phyloP scores from a whole-genome alignment of 371 early-diverging fungal genomes.

The Zopfochytrium polystomum region DNA sequence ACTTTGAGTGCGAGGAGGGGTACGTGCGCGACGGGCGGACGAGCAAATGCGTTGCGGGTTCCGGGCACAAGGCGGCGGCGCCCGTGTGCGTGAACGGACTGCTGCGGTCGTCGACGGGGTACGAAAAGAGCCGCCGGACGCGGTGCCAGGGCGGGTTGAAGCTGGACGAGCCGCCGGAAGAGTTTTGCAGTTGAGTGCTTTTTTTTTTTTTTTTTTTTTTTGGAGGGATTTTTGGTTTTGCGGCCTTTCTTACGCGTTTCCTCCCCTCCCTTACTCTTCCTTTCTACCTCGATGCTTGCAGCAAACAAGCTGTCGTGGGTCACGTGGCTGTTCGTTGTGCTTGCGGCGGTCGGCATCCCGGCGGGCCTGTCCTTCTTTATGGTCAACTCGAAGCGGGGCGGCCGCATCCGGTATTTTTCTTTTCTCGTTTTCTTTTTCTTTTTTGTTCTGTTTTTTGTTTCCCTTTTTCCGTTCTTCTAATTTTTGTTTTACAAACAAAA shows the following conservation, averaged over 20 bases:
- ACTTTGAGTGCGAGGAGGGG: slow-evolving; percentile 50
- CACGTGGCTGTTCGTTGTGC: slow-evolving; percentile 27
- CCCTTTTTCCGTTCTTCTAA: no score
- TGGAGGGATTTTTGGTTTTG: not conserved
- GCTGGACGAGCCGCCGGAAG: slow-evolving; percentile 20
- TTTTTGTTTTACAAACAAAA: no score
- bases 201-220: slow-evolving; percentile 2
- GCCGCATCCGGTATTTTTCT: slow-evolving; percentile 19
- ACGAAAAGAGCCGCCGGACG: slow-evolving; percentile 21
- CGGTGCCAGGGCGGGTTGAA: slow-evolving; percentile 34
- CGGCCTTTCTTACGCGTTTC: not conserved
- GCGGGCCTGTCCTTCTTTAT: slow-evolving; percentile 18
- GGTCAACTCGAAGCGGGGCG: slow-evolving; percentile 21
- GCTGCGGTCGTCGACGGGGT: slow-evolving; percentile 27
- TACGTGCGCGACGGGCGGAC: slow-evolving; percentile 22
- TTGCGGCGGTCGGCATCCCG: slow-evolving; percentile 27
- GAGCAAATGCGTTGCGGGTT: slow-evolving; percentile 25
- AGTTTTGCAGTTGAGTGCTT: slow-evolving; percentile 19
- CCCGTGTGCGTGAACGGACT: slow-evolving; percentile 27
- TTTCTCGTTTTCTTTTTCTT: not conserved
- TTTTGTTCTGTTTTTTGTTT: no score
- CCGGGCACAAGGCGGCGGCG: slow-evolving; percentile 13
- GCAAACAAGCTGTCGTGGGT: slow-evolving; percentile 18
- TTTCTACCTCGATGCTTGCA: slow-evolving; percentile 1
- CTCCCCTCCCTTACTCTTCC: no score